Percentiles rank a stretch among this genome's conserved stretches.
Evolutionary conservation across 2,329 filamentous ascomycete genomes (phyloP).

Genomic region (Pseudovirgaria hyperparasitica): DNA sequence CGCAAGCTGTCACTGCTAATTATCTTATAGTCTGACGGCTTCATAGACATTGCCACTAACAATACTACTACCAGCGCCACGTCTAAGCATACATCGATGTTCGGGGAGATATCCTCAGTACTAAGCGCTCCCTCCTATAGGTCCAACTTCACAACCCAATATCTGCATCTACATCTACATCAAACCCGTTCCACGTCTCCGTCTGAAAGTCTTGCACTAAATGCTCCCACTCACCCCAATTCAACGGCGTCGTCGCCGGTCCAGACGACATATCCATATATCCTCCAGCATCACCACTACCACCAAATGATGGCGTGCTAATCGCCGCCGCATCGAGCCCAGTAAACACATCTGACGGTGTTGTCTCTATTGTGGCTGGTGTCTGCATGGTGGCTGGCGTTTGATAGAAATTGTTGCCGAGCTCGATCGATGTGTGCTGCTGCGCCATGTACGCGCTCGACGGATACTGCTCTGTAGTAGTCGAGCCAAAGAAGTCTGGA

Average conservation of each 20-base stretch:
- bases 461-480: too few relatives aligned
- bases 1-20: too few relatives aligned
- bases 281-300: conserved; percentile 5
- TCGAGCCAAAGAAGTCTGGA: too few relatives aligned
- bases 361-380: background rate
- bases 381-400: conserved; percentile 1
- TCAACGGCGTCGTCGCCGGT: conserved; percentile 12
- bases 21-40: too few relatives aligned
- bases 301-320: conserved; percentile 4
- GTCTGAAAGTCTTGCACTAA: conserved; percentile 14
- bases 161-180: background rate
- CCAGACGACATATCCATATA: conserved; percentile 4
- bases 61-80: too few relatives aligned
- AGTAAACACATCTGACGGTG: background rate
- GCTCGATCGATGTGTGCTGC: too few relatives aligned
- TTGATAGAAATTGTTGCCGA: background rate
- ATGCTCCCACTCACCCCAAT: conserved; percentile 17
- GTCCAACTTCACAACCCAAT: too few relatives aligned
- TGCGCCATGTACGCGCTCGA: too few relatives aligned
- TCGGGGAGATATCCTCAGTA: too few relatives aligned
- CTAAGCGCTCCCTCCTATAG: too few relatives aligned
- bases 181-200: conserved; percentile 4
- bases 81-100: too few relatives aligned
- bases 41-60: too few relatives aligned
- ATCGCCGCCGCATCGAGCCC: conserved; percentile 2